Conservation (phyloP, 257 asterid genomes). For the Galeopsis tetrahit region DNA sequence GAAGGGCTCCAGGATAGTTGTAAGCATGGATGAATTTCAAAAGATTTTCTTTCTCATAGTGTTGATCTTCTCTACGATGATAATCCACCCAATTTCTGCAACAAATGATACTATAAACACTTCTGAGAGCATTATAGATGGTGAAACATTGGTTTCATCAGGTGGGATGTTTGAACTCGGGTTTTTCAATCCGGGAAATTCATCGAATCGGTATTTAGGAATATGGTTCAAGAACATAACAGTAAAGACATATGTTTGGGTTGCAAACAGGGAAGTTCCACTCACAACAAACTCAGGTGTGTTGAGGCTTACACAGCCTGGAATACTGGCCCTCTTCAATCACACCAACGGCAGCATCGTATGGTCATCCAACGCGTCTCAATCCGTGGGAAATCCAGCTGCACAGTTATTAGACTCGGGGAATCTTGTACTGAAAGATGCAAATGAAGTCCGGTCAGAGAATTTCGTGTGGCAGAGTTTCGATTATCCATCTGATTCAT, state of each 20-base stretch:
- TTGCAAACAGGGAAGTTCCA: background rate
- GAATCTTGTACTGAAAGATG: background rate
- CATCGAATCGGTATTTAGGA: background rate
- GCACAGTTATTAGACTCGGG: background rate
- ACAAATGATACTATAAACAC: no score
- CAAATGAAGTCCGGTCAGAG: no score
- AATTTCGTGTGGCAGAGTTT: background rate
- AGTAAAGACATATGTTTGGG: background rate
- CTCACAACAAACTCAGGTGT: background rate
- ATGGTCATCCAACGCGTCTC: background rate
- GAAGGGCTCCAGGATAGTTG: no score
- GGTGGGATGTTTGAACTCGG: no score
- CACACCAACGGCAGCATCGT: background rate
- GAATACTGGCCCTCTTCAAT: background rate
- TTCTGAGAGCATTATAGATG: no score
- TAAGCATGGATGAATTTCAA: no score
- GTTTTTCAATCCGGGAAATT: no score
- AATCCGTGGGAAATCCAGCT: background rate
- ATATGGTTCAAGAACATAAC: constrained; percentile 2
- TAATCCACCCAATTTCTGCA: no score
- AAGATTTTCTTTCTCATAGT: no score
- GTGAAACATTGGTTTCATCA: no score
- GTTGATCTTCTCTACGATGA: no score
- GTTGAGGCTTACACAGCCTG: background rate
- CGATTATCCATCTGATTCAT: constrained; percentile 2